Evolutionary conservation across 192 early-diverging fungal species (phyloP).

Genomic region (Fimicolochytrium jonesii): DNA sequence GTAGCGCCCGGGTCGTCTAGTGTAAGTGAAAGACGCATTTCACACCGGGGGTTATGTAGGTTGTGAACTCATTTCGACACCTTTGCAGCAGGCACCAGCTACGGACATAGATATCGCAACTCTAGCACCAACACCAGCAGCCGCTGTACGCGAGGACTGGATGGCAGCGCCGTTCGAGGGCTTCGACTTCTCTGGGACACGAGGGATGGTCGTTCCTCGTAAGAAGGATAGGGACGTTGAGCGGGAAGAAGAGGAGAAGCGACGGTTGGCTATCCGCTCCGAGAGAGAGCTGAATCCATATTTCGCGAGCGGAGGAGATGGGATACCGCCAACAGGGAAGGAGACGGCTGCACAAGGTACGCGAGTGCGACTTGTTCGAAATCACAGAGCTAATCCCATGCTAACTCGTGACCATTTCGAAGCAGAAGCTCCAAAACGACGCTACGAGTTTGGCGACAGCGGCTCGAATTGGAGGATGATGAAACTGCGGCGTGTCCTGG

Average conservation of each 20-base stretch:
- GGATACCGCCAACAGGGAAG: background rate
- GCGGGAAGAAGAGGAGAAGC: conserved; percentile 20
- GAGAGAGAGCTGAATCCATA: conserved; percentile 43
- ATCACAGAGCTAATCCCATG: background rate
- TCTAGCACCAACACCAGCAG: background rate
- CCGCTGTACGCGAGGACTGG: conserved; percentile 34
- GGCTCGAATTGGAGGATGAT: conserved; percentile 73
- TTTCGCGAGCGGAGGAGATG: conserved; percentile 20
- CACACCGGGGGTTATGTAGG: background rate
- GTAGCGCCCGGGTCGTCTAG: background rate
- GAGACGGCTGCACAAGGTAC: background rate
- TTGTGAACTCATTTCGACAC: background rate
- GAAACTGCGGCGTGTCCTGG: conserved; percentile 62
- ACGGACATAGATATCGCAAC: conserved; percentile 2
- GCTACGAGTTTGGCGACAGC: conserved; percentile 42
- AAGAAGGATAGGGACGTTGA: conserved; percentile 19
- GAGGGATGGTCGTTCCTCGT: background rate
- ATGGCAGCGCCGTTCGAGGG: conserved; percentile 19
- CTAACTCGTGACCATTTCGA: background rate
- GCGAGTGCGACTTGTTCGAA: background rate
- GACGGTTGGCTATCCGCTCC: conserved; percentile 18
- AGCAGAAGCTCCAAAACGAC: background rate
- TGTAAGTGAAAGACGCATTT: background rate
- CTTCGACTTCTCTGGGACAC: conserved; percentile 3
- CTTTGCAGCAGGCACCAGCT: background rate